phyloP scores from a whole-genome alignment of 192 early-diverging fungal genomes.

The Physocladia obscura region DNA sequence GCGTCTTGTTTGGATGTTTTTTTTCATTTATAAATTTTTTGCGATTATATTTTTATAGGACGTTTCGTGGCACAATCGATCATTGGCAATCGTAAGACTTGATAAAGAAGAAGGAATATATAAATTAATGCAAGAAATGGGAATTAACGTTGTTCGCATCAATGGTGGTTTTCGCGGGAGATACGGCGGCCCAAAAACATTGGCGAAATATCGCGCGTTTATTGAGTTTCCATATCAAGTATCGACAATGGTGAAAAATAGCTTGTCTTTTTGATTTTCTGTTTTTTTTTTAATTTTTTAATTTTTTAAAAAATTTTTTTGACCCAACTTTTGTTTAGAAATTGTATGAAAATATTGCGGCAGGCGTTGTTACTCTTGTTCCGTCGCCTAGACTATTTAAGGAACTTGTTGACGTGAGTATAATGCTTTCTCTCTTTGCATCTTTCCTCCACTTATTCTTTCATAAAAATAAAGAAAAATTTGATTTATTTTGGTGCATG shows the following conservation, averaged over 20 bases:
- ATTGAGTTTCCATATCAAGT: slow-evolving; percentile 15
- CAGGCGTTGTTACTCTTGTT: slow-evolving; percentile 1
- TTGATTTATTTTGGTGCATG: background rate
- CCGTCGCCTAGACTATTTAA: background rate
- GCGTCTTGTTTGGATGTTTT: too few species aligned
- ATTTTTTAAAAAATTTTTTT: too few species aligned
- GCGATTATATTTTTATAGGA: too few species aligned
- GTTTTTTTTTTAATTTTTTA: too few species aligned
- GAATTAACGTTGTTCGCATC: background rate
- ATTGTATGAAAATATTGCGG: slow-evolving; percentile 11
- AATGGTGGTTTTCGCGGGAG: background rate
- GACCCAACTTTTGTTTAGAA: too few species aligned
- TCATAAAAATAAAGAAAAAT: background rate
- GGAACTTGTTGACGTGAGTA: background rate
- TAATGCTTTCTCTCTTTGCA: too few species aligned
- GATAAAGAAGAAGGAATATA: background rate
- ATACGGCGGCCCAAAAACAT: slow-evolving; percentile 7
- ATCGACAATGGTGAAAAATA: slow-evolving; percentile 10
- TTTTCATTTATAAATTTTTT: too few species aligned
- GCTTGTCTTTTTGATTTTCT: too few species aligned
- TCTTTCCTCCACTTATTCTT: too few species aligned
- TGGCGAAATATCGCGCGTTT: background rate
- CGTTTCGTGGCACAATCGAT: background rate
- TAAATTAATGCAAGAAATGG: background rate
- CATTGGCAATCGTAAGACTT: background rate